Evolutionary conservation across 345 rosid species (phyloP).

Genomic region (Zanthoxylum bungeanum): DNA sequence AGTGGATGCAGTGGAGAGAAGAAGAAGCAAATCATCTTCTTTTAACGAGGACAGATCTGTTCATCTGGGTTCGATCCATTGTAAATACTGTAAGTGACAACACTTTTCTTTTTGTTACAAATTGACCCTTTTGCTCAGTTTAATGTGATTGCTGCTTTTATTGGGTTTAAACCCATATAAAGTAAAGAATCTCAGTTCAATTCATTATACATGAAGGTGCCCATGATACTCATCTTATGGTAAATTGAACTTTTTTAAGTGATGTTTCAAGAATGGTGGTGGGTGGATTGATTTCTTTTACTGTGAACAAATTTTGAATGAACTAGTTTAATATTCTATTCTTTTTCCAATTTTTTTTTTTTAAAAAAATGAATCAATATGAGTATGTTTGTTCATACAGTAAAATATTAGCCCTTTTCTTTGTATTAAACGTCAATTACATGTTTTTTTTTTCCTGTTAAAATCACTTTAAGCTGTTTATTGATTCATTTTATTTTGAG

Average conservation of each 20-base stretch:
- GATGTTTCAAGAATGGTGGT: background rate
- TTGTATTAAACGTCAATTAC: too few relatives aligned
- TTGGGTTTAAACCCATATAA: conserved; percentile 7
- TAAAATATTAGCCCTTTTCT: background rate
- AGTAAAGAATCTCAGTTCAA: conserved; percentile 17
- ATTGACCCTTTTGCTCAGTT: background rate
- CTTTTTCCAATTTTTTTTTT: background rate
- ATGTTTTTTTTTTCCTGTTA: background rate
- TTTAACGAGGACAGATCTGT: background rate
- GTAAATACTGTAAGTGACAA: conserved; percentile 8
- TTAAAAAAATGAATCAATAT: background rate
- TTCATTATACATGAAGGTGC: background rate
- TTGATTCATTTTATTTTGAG: background rate
- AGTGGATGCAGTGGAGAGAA: background rate
- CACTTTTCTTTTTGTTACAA: background rate
- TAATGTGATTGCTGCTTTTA: background rate
- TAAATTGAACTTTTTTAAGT: background rate
- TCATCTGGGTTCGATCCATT: background rate
- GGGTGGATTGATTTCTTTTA: background rate
- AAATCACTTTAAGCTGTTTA: background rate
- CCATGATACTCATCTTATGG: background rate
- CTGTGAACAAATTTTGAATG: background rate
- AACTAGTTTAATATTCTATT: background rate
- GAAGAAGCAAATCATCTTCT: conserved; percentile 20
- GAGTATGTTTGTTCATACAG: background rate